These are phyloP conservation scores for Microsporum ferrugineum DNA, from an alignment of 2,329 filamentous ascomycete species.

Conservation along the genomic window DNA sequence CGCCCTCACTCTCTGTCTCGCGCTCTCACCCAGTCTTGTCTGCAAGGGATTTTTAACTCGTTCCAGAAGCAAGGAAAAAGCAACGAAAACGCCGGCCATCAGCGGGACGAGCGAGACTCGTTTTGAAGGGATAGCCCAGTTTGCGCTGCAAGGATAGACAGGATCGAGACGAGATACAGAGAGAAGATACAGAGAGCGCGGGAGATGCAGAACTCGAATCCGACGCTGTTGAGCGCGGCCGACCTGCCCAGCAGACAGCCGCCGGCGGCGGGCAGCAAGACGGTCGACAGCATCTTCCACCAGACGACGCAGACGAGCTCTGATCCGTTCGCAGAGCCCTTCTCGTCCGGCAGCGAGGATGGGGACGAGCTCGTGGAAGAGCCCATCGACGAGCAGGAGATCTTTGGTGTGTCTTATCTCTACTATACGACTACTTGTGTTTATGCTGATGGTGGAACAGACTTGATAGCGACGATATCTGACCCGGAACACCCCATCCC, in stretches of 20 bases:
- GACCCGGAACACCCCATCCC: constrained; percentile 95
- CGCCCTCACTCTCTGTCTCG: no score
- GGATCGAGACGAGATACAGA: neutral
- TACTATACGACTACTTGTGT: neutral
- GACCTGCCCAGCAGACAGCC: constrained; percentile 67
- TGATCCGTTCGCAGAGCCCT: constrained; percentile 27
- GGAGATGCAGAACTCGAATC: constrained; percentile 60
- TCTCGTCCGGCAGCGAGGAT: neutral
- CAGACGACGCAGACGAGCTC: constrained; percentile 17
- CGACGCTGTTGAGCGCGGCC: constrained; percentile 75
- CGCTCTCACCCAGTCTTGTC: no score
- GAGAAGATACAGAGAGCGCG: neutral
- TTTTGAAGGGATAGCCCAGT: neutral
- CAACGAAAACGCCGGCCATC: neutral
- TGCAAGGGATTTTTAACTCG: neutral
- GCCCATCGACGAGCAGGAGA: constrained; percentile 91
- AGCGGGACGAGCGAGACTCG: neutral
- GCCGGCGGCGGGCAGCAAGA: constrained; percentile 20
- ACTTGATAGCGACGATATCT: constrained; percentile 86
- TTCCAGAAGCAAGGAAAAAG: neutral
- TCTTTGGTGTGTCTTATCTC: constrained; percentile 55
- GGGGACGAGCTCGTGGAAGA: constrained; percentile 52
- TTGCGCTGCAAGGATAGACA: neutral
- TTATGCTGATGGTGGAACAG: constrained; percentile 34
- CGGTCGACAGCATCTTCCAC: constrained; percentile 39